A percentile compares a stretch with the other conserved stretches of the same genome.
These are phyloP conservation scores for Candida michaelii DNA, from an alignment of 805 yeast genomes.

Conservation along the genomic window DNA sequence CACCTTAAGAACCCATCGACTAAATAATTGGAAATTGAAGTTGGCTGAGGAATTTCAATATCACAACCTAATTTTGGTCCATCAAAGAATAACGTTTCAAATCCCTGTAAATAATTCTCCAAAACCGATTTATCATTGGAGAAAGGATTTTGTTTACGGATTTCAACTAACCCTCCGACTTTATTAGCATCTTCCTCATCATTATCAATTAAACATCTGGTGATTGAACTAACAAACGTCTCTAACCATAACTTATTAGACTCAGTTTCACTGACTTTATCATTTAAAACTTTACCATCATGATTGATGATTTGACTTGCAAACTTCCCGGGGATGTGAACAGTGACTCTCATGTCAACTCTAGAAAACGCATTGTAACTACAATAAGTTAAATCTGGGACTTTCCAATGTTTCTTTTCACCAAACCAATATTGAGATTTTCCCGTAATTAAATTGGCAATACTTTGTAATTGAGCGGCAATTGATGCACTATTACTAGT, in stretches of 20 bases:
- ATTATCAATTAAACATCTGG: constrained; percentile 65
- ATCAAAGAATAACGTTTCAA: constrained; percentile 61
- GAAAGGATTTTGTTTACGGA: constrained; percentile 80
- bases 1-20: constrained; percentile 72
- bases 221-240: constrained; percentile 66
- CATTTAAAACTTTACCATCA: constrained; percentile 55
- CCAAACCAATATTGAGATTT: constrained; percentile 80
- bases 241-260: constrained; percentile 49
- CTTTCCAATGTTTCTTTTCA: constrained; percentile 65
- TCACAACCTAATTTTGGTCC: constrained; percentile 68
- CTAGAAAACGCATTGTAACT: constrained; percentile 60
- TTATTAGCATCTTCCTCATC: constrained; percentile 68
- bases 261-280: constrained; percentile 59
- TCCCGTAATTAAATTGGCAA: constrained; percentile 60
- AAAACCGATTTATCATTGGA: constrained; percentile 36
- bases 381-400: constrained; percentile 69
- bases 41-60: constrained; percentile 69
- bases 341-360: constrained; percentile 69
- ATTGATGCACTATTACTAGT: constrained; percentile 74
- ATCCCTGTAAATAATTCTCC: constrained; percentile 56
- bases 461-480: constrained; percentile 68
- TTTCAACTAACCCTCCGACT: constrained; percentile 69
- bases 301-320: constrained; percentile 51
- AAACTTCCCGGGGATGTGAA: constrained; percentile 74
- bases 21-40: constrained; percentile 61